Percentiles rank a stretch among this genome's conserved stretches.
phyloP scores from a whole-genome alignment of 2,329 filamentous ascomycete species.

The Neurospora sp. region DNA sequence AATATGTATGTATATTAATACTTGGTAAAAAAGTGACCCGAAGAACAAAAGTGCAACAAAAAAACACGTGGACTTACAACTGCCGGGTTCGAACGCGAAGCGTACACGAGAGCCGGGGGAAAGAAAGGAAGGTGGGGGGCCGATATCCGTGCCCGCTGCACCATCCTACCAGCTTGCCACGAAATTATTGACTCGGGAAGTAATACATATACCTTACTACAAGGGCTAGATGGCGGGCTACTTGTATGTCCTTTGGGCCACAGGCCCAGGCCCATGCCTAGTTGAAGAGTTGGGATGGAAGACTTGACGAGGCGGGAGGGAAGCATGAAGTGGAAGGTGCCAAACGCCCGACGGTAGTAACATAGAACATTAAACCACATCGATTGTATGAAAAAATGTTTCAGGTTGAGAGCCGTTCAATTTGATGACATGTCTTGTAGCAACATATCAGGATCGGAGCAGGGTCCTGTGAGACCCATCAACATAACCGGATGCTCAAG shows the following conservation, averaged over 20 bases:
- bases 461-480: background rate
- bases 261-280: background rate
- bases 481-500: background rate
- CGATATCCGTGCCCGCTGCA: no score
- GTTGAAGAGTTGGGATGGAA: background rate
- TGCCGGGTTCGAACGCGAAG: background rate
- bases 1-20: background rate
- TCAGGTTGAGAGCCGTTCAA: background rate
- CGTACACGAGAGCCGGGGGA: background rate
- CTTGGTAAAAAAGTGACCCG: background rate
- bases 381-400: background rate
- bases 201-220: no score
- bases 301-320: background rate
- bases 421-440: background rate
- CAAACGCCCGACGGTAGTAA: background rate
- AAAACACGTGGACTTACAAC: background rate
- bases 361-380: background rate
- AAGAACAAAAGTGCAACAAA: no score
- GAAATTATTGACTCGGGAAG: no score
- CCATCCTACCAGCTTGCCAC: no score
- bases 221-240: no score
- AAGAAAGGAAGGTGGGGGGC: background rate
- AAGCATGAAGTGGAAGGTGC: background rate
- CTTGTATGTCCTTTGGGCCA: no score
- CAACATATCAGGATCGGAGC: background rate